Evolutionary conservation across 225 moss, liverwort and hornwort species (phyloP), one percentile per base, ranked within the genome.

Genomic region (Takakia lepidozioides): DNA sequence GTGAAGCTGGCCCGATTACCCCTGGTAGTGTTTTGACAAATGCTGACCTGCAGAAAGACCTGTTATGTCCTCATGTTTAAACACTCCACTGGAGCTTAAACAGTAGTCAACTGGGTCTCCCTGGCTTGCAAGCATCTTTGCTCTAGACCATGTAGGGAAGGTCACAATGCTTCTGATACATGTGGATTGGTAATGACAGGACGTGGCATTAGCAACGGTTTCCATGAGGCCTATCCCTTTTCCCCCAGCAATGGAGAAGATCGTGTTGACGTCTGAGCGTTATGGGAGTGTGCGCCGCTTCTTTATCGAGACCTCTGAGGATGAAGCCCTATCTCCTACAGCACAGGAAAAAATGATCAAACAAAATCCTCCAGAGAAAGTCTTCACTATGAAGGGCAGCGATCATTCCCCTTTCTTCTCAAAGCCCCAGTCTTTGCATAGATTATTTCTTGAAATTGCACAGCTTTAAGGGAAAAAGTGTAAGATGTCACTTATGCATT

Each of bases 341-440:
- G 60, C 78, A 35, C 98, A 98, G 58, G 72, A 66, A 27, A 85
- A 68, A 56, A 67, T 91, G 25, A 49, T 91, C 7, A 71, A 74
- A 27, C 68, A 72, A 29, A 98, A 98, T 62, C 98, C 91, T 38
- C 98, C 98, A 5, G 91, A 98, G 63, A 70, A 76, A 68, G 75
- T 78, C 18, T 98, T 78, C 38, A 88, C 76, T 29, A 60, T 98
- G 46, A 98, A 85, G 76, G 83, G 87, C 23, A 83, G 98, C 58
- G 98, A 98, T 59, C 98, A 98, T 67, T 80, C 91, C 34, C 98
- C 98, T 28, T 98, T 98, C 68, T 87, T 98, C 62, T 98, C 98
- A 26, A 98, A 85, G 76, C 98, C 98, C 30, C 91, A 91, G 56
- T 82, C 85, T 7, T 63, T 98, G 60, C 80, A 91, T 61, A 98